Evolutionary conservation across 345 rosid genomes (phyloP), one percentile per base, ranked within the genome.

Genomic region (Salix viminalis): DNA sequence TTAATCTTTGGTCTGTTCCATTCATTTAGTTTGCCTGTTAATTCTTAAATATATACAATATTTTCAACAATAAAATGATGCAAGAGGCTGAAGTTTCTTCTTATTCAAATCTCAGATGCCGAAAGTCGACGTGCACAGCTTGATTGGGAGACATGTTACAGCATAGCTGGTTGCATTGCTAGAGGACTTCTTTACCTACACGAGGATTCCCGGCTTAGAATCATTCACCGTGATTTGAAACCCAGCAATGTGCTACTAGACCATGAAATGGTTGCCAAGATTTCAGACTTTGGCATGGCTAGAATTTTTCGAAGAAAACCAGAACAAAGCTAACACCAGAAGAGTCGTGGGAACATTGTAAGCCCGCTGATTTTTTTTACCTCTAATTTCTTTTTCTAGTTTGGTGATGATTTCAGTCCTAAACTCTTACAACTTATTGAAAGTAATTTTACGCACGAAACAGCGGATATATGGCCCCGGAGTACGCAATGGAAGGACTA

Each of bases 231-330:
- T 6, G 89, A 89, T 67, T 76, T 87, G 12, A 89, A 89, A 68
- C 77, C 87, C 0, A 82, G 77, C 71, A 89, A 89, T 48, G 79
- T 85, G 12, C 69, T 89, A 65, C 14, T 89, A 26, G 89, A 87
- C 42, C 24, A 37, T 21, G 85, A 83, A 39, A 83, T 83, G 88
- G 77, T 68, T 64, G 84, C 85, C 54, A 87, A 84, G 79, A 89
- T 89, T 58, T 83, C 90, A 21, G 89, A 87, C 61, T 87, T 85
- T 2, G 86, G 90, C 26, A 79, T 85, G 84, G 90, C 88, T 0
- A 85, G 80, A 19, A 70, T 81, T 32, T 32, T 82, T 87, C 41
- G 60, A 44, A 0, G 68, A 67, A 60, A 71, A 82, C 62, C 84
- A 85, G 44, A 67, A 64, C 41, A 42, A 65, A 14, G 80, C 77